Evolutionary conservation across 345 rosid genomes (phyloP).

Genomic region (Bruguiera sexangula): DNA sequence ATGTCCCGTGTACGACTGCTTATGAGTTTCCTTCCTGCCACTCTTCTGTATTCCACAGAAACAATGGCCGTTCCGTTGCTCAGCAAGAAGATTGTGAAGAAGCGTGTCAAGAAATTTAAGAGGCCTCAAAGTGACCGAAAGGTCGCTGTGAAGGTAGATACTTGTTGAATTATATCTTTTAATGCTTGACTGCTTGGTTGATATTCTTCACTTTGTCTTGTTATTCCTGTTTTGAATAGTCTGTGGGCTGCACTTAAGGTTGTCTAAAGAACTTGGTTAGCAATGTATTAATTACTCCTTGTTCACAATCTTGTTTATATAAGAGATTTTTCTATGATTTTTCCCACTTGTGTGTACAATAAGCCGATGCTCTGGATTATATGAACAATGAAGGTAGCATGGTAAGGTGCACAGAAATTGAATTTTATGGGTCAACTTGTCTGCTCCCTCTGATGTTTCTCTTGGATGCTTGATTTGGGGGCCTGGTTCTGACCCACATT

Average conservation of each 20-base stretch:
- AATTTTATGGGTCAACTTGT: conserved; percentile 14
- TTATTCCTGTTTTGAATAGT: no score
- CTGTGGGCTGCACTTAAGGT: no score
- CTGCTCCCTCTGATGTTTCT: conserved; percentile 15
- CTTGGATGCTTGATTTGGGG: conserved; percentile 12
- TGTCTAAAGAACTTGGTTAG: no score
- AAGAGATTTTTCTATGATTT: no score
- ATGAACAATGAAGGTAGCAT: conserved; percentile 14
- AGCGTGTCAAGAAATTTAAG: conserved; percentile 61
- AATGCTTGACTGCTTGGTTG: not conserved
- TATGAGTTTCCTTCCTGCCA: not conserved
- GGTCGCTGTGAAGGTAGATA: conserved; percentile 46
- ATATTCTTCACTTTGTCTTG: no score
- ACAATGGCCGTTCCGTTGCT: conserved; percentile 60
- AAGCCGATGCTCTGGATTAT: conserved; percentile 23
- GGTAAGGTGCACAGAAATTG: conserved; percentile 18
- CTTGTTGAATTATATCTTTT: not conserved
- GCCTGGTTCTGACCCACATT: conserved; percentile 17
- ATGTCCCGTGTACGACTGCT: no score
- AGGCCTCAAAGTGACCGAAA: conserved; percentile 68
- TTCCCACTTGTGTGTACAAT: conserved; percentile 2
- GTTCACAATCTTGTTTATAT: no score
- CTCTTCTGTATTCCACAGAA: conserved; percentile 12
- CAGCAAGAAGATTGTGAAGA: conserved; percentile 63
- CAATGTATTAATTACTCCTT: no score